Conservation (phyloP, 2,329 filamentous ascomycete species). For the Colletotrichum euphorbiae region DNA sequence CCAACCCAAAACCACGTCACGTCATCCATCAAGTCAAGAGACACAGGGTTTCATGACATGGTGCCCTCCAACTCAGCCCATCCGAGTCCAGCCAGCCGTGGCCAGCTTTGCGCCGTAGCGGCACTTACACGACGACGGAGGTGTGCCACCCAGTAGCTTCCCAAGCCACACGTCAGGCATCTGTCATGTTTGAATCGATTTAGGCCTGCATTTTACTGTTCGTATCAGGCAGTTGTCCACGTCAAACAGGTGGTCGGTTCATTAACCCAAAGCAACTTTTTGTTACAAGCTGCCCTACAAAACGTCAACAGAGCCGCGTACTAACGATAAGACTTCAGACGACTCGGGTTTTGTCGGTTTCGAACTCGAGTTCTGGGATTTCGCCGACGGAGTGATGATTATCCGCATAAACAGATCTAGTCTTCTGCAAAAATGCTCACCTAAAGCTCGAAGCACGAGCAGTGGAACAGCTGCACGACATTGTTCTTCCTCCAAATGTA, state of each 20-base stretch:
- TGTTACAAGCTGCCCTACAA: not conserved
- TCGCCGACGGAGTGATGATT: not conserved
- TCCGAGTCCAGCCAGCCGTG: not conserved
- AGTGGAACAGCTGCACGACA: not conserved
- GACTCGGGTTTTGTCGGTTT: not conserved
- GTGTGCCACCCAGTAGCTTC: not conserved
- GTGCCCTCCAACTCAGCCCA: not conserved
- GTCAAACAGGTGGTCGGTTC: slow-evolving; percentile 24
- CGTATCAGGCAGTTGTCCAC: not conserved
- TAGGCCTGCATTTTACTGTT: not conserved
- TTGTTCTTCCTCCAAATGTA: not conserved
- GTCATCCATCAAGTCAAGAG: not conserved
- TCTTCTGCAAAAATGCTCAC: not conserved
- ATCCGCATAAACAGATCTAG: not conserved
- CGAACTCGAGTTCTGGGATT: not conserved
- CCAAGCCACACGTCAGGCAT: not conserved
- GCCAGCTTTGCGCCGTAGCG: not conserved
- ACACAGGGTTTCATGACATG: slow-evolving; percentile 6
- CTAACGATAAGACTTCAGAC: not conserved
- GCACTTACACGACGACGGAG: slow-evolving; percentile 1
- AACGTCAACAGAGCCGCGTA: not conserved
- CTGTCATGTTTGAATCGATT: not conserved
- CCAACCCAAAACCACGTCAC: slow-evolving; percentile 8
- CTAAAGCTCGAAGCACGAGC: not conserved
- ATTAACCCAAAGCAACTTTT: not conserved